A percentile compares a stretch with the other conserved stretches of the same genome.
Conservation (phyloP, 805 yeast species). For the Candida coquimbonensis region DNA sequence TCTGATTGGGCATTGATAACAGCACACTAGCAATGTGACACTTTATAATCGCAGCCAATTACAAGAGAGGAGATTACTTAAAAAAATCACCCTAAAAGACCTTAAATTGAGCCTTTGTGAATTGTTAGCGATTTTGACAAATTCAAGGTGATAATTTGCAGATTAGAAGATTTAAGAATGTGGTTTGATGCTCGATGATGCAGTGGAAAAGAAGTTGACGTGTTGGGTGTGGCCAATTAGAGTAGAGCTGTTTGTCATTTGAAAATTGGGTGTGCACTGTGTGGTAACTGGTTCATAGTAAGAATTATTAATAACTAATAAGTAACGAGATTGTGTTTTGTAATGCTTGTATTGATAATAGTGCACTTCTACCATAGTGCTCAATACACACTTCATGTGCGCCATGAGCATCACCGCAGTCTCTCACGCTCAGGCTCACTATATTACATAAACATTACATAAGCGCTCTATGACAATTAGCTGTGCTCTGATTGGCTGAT, state of each 20-base stretch:
- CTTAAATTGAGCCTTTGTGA: conserved; percentile 3
- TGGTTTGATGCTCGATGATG: neutral
- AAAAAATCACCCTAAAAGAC: conserved; percentile 11
- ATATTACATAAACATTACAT: neutral
- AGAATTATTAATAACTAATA: too few relatives aligned
- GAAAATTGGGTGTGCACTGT: neutral
- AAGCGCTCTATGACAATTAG: neutral
- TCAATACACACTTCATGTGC: too few relatives aligned
- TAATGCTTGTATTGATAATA: too few relatives aligned
- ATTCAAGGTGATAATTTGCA: neutral
- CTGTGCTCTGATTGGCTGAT: neutral
- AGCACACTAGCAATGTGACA: conserved; percentile 1
- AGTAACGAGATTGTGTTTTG: too few relatives aligned
- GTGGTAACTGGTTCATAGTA: too few relatives aligned
- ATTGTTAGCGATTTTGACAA: conserved; percentile 5
- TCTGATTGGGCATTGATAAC: neutral
- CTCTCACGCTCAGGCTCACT: too few relatives aligned
- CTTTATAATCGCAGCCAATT: conserved; percentile 1
- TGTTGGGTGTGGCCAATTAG: conserved; percentile 4
- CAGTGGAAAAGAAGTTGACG: neutral
- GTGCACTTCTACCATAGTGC: too few relatives aligned
- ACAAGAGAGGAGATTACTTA: conserved; percentile 2
- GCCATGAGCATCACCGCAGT: too few relatives aligned
- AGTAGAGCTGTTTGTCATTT: conserved; percentile 7
- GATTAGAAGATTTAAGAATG: neutral